Percentiles rank a stretch among this genome's conserved stretches.
Evolutionary conservation across 768 basidiomycete species (phyloP).

Genomic region (Leccinum aurantiacum): DNA sequence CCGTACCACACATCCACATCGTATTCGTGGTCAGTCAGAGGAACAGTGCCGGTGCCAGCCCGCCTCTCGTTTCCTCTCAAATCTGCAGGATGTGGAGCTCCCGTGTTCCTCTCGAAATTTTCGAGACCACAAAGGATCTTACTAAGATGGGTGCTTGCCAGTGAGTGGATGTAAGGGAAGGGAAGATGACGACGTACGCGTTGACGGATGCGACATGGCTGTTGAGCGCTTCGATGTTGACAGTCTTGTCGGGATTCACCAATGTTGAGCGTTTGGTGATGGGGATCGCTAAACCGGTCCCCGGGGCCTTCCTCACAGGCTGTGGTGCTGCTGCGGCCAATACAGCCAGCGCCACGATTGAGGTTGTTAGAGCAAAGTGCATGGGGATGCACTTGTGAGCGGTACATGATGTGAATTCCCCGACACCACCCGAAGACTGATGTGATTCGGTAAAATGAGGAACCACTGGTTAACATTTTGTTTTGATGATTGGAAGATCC

Average conservation of each 20-base stretch:
- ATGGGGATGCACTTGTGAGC: neutral
- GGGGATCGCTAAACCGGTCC: constrained; percentile 5
- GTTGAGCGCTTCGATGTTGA: constrained; percentile 5
- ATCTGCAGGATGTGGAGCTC: neutral
- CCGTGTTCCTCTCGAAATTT: constrained; percentile 5
- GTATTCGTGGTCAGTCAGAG: neutral
- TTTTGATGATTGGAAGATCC: too few species aligned
- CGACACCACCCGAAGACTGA: too few species aligned
- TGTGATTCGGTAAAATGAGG: too few species aligned
- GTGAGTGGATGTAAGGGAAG: neutral
- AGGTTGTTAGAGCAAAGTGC: neutral
- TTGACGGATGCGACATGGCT: constrained; percentile 1
- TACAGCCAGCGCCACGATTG: constrained; percentile 4
- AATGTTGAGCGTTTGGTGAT: constrained; percentile 9
- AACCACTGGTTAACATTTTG: too few species aligned
- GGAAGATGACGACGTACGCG: constrained; percentile 5
- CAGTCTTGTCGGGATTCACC: constrained; percentile 6
- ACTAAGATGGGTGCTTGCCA: neutral
- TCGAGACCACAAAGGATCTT: constrained; percentile 4
- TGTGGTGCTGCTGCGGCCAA: constrained; percentile 9
- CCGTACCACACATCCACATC: constrained; percentile 9
- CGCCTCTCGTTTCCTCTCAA: neutral
- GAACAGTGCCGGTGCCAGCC: neutral
- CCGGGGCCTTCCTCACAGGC: neutral
- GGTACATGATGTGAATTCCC: too few species aligned